Conservation (phyloP, 495 filamentous ascomycete species). For the Penicillium malachiteum region DNA sequence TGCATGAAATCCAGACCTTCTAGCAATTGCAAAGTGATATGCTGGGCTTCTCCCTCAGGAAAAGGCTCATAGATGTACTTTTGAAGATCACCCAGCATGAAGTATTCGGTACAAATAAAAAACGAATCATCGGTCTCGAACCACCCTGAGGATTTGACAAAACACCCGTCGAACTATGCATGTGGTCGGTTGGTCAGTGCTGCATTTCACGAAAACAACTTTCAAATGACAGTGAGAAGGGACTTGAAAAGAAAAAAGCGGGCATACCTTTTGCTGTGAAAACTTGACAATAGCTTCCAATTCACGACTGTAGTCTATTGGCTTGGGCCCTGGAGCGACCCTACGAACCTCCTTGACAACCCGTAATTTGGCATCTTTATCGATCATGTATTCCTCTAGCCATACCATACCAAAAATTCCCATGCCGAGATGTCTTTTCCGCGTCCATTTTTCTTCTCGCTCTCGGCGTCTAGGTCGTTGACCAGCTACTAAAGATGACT, state of each 20-base stretch:
- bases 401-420: slow-evolving; percentile 15
- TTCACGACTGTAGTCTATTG: slow-evolving; percentile 32
- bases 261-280: slow-evolving; percentile 28
- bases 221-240: too few species aligned
- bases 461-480: slow-evolving; percentile 6
- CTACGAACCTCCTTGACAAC: slow-evolving; percentile 17
- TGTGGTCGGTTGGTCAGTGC: not conserved
- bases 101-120: slow-evolving; percentile 38
- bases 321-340: not conserved
- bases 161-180: slow-evolving; percentile 23
- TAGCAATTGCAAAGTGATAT: slow-evolving; percentile 19
- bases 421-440: slow-evolving; percentile 9
- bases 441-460: slow-evolving; percentile 13
- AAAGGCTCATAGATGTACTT: slow-evolving; percentile 7
- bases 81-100: slow-evolving; percentile 19
- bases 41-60: slow-evolving; percentile 15
- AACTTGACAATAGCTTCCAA: slow-evolving; percentile 45
- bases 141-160: slow-evolving; percentile 36
- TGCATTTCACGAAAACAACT: slow-evolving; percentile 12
- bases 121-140: slow-evolving; percentile 26
- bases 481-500: slow-evolving; percentile 7
- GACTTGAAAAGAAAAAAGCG: not conserved
- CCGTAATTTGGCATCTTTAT: slow-evolving; percentile 5
- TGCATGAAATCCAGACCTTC: slow-evolving; percentile 30
- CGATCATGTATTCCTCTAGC: slow-evolving; percentile 8